Conservation (phyloP, 441 rosid species). For the Eruca vesicaria region DNA sequence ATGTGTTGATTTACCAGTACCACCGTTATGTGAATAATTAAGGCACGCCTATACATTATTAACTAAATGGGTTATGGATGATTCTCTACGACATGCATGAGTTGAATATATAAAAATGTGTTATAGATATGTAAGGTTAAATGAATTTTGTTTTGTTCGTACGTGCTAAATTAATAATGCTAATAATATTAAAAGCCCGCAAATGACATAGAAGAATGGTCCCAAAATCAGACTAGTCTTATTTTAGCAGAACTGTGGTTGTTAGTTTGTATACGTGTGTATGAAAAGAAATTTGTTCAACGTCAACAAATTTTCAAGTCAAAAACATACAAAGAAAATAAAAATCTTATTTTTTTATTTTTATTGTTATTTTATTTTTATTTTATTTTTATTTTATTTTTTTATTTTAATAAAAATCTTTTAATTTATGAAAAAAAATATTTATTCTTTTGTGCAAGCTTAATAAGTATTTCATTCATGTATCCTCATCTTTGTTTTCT, state of each 20-base stretch:
- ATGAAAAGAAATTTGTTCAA: not conserved
- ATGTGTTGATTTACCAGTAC: not conserved
- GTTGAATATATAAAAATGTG: not conserved
- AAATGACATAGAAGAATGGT: constrained; percentile 14
- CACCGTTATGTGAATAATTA: not conserved
- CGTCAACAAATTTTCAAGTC: not conserved
- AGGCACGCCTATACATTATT: not conserved
- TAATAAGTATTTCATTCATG: no score
- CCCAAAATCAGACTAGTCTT: constrained; percentile 1
- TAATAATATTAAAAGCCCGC: constrained; percentile 3
- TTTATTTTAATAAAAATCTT: no score
- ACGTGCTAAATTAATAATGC: not conserved
- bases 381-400: no score
- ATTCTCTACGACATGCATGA: constrained; percentile 2
- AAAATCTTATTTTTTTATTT: no score
- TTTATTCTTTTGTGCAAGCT: no score
- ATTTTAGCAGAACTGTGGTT: not conserved
- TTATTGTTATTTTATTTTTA: no score
- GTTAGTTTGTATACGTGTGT: not conserved
- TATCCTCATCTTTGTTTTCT: no score
- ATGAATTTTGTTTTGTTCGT: not conserved
- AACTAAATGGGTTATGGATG: not conserved
- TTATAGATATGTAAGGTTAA: not conserved
- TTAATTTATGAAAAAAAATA: no score
- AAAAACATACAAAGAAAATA: not conserved